Evolutionary conservation across 1,284 basidiomycete genomes (phyloP), one percentile per base, ranked within the genome.

Genomic region (Ceratobasidium sp.): DNA sequence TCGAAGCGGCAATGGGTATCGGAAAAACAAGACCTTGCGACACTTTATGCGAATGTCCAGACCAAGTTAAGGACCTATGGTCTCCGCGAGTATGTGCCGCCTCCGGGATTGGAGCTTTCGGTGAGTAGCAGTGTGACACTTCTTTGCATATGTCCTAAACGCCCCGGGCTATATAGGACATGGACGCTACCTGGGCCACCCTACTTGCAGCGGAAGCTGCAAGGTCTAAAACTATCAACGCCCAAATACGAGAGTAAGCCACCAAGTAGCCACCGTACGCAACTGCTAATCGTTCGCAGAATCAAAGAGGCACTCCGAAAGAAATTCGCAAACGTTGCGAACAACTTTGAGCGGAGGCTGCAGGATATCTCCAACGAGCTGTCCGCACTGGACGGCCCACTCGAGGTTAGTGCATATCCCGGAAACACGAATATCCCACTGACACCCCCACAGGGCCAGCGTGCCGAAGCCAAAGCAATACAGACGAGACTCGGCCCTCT

Each of bases 11-110:
- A 85, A 1, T 97, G 95, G 92, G 94, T 96, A 5, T 90, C 89
- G 1, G 96, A 98, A 82, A 90, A 92, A 79, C 94, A 95, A 80
- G 95, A 97, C 77, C 84, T 98, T 7, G 89, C 91, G 1, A 94
- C 93, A 1, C 86, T 98, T 14, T 93, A 98, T 78, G 91, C 93
- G 4, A 98, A 98, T 80, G 92, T 99, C 46, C 94, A 96, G 81
- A 98, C 95, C 0, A 98, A 98, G 82, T 84, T 99, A 76, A 89
- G 88, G 81, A 98, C 96, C 16, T 98, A 98, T 83, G 90, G 92
- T 13, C 81, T 98, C 76, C 85, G 89, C 68, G 89, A 92, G 78
- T 98, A 96, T 82, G 85, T 91, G 22, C 95, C 96, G n/a, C 88
- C 89, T 3, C 81, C 83, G 9, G 94, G 93, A 0, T 82, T 95